A percentile compares a stretch with the other conserved stretches of the same genome.
phyloP scores from a whole-genome alignment of 305 asterid species.

The Petunia hybrid region DNA sequence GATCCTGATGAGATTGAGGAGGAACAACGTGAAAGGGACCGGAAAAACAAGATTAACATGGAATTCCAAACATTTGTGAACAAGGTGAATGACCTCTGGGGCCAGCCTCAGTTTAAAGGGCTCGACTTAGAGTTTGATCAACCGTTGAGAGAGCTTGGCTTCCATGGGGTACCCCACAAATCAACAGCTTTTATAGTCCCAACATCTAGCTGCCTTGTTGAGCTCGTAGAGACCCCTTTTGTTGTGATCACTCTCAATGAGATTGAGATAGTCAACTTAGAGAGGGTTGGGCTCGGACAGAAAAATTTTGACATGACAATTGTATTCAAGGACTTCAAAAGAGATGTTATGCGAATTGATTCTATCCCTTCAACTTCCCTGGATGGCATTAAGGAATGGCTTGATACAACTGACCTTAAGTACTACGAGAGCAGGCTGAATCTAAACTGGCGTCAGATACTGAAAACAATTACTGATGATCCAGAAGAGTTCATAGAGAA shows the following conservation, averaged over 20 bases:
- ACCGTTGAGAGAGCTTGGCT: constrained; percentile 53
- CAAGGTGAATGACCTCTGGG: constrained; percentile 51
- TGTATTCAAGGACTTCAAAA: constrained; percentile 52
- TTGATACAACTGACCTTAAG: constrained; percentile 53
- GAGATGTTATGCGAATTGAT: constrained; percentile 53
- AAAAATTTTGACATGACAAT: constrained; percentile 55
- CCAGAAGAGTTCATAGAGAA: constrained; percentile 51
- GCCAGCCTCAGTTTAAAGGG: constrained; percentile 46
- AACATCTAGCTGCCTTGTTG: constrained; percentile 52
- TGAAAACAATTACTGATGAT: constrained; percentile 52
- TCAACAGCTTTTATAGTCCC: constrained; percentile 54
- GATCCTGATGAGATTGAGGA: constrained; percentile 58
- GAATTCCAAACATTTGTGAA: constrained; percentile 51
- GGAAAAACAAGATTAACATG: constrained; percentile 51
- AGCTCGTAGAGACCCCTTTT: constrained; percentile 50
- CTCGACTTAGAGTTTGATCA: constrained; percentile 54
- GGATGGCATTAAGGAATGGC: constrained; percentile 56
- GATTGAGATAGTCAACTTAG: constrained; percentile 54
- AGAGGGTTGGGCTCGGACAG: constrained; percentile 54
- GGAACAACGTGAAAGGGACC: constrained; percentile 53
- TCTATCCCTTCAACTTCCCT: constrained; percentile 54
- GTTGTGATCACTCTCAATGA: constrained; percentile 48
- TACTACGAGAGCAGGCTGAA: constrained; percentile 53
- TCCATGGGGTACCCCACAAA: constrained; percentile 53
- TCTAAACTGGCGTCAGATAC: constrained; percentile 50